A percentile compares a stretch with the other conserved stretches of the same genome.
Conservation (phyloP, 2,329 filamentous ascomycete genomes). For the Cladosporium sp. region DNA sequence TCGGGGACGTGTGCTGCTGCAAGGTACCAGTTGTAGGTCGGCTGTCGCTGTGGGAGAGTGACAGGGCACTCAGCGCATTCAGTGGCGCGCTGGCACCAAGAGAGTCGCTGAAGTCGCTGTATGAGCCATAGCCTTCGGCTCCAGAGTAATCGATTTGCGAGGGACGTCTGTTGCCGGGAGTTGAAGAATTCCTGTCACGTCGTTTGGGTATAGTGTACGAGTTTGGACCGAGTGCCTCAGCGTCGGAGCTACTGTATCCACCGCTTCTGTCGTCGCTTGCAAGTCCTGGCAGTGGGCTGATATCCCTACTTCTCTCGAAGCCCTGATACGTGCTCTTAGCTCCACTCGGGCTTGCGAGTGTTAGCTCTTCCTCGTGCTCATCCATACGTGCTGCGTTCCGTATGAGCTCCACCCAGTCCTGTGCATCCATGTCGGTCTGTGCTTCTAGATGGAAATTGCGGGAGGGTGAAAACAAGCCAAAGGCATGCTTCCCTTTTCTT, state of each 20-base stretch:
- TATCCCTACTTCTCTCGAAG: conserved; percentile 40
- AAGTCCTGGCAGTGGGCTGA: conserved; percentile 21
- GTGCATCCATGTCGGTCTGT: conserved; percentile 68
- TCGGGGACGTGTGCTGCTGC: conserved; percentile 14
- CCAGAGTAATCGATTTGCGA: conserved; percentile 65
- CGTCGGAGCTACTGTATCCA: conserved; percentile 49
- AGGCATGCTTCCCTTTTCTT: conserved; percentile 80
- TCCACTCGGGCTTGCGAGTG: conserved; percentile 66
- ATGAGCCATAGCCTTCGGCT: conserved; percentile 66
- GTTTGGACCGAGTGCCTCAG: conserved; percentile 34
- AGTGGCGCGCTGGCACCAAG: conserved; percentile 33
- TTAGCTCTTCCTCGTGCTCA: conserved; percentile 83
- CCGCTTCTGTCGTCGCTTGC: conserved; percentile 9
- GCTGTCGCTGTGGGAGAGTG: conserved; percentile 31
- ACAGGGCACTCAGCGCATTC: conserved; percentile 37
- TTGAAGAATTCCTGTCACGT: conserved; percentile 32
- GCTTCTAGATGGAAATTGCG: conserved; percentile 92
- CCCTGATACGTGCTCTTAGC: conserved; percentile 49
- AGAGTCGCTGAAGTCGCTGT: conserved; percentile 74
- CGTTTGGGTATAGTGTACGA: conserved; percentile 26
- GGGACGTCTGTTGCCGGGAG: conserved; percentile 49
- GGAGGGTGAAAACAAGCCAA: conserved; percentile 87
- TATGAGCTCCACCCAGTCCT: conserved; percentile 84
- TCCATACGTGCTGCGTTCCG: conserved; percentile 78
- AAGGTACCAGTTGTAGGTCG: conserved; percentile 37